phyloP scores from a whole-genome alignment of 2,329 filamentous ascomycete genomes.

The Xylariaceae sp. region DNA sequence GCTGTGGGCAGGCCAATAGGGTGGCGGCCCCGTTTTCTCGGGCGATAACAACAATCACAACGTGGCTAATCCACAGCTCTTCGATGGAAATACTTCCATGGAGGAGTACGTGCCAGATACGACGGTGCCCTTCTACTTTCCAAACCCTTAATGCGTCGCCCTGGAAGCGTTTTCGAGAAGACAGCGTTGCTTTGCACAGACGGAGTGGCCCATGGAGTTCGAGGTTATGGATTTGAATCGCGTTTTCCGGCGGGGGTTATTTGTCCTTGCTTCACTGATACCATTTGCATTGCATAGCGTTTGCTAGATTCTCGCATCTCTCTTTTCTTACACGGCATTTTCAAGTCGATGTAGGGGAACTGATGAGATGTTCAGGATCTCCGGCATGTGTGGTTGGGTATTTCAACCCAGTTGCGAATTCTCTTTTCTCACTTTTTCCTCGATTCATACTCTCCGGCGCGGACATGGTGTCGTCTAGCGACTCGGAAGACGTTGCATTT shows the following conservation, averaged over 20 bases:
- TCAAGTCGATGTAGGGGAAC: not conserved
- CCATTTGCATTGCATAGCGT: not conserved
- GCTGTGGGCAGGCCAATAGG: conserved; percentile 28
- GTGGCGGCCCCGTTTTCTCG: conserved; percentile 14
- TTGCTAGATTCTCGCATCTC: conserved; percentile 3
- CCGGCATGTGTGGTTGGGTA: conserved; percentile 12
- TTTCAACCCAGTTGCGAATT: conserved; percentile 5
- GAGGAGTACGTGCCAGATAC: not conserved
- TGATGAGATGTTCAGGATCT: not conserved
- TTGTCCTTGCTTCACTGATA: not conserved
- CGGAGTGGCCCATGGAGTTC: not conserved
- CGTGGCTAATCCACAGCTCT: not conserved
- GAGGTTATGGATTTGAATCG: not conserved
- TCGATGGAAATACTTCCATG: not conserved
- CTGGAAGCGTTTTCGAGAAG: not conserved
- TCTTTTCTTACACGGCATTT: not conserved
- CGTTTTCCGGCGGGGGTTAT: not conserved
- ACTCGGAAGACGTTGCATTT: conserved; percentile 22
- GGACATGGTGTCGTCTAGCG: conserved; percentile 23
- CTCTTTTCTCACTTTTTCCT: not conserved
- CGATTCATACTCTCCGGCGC: conserved; percentile 18
- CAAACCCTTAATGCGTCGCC: conserved; percentile 21
- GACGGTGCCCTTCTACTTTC: conserved; percentile 9
- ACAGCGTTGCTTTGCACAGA: conserved; percentile 1
- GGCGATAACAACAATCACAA: conserved; percentile 5